Conservation (phyloP, 2,329 filamentous ascomycete genomes). For the Colletotrichum spinosum region DNA sequence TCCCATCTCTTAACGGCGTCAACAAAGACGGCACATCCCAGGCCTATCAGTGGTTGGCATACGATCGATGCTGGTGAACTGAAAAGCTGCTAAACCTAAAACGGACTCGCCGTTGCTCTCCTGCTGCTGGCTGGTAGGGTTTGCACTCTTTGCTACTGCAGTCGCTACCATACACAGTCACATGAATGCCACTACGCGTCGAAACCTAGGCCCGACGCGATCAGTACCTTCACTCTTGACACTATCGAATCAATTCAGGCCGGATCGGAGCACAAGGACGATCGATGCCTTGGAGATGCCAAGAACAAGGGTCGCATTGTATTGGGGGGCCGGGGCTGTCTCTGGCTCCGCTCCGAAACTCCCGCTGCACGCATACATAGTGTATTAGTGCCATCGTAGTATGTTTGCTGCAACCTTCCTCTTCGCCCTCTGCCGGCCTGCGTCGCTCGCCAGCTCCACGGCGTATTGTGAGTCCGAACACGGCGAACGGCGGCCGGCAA, state of each 20-base stretch:
- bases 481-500: background rate
- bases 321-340: background rate
- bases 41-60: slow-evolving; percentile 23
- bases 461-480: background rate
- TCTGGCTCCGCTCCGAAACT: slow-evolving; percentile 25
- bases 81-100: slow-evolving; percentile 6
- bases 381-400: background rate
- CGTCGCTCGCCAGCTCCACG: background rate
- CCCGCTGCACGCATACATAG: slow-evolving; percentile 17
- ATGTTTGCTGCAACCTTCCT: slow-evolving; percentile 21
- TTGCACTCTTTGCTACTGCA: too few relatives aligned
- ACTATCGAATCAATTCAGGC: background rate
- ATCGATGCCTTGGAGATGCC: slow-evolving; percentile 7
- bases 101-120: background rate
- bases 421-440: slow-evolving; percentile 8
- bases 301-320: slow-evolving; percentile 20
- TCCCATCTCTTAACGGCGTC: slow-evolving; percentile 17
- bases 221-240: slow-evolving; percentile 1
- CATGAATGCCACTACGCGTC: background rate
- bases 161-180: too few relatives aligned
- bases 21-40: slow-evolving; percentile 3
- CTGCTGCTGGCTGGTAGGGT: too few relatives aligned
- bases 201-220: background rate
- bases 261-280: slow-evolving; percentile 7
- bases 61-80: slow-evolving; percentile 24